phyloP scores from a whole-genome alignment of 441 rosid species.

The Adansonia gregorii region DNA sequence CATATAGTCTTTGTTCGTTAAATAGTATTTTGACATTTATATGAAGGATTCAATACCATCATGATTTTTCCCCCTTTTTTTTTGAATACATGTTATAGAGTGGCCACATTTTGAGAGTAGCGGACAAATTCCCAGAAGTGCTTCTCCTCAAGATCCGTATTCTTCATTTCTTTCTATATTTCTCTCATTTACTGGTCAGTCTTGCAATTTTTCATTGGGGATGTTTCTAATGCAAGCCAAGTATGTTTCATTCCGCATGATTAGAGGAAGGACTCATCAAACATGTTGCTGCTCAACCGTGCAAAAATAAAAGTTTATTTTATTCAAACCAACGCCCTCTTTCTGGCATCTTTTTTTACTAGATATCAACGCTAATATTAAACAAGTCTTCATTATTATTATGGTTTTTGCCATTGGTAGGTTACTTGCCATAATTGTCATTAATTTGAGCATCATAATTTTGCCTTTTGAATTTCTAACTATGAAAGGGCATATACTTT shows the following conservation, averaged over 20 bases:
- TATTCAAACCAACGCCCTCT: background rate
- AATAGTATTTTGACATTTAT: too few relatives aligned
- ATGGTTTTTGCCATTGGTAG: background rate
- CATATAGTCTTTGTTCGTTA: too few relatives aligned
- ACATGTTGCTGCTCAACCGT: background rate
- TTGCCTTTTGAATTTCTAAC: conserved; percentile 1
- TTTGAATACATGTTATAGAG: background rate
- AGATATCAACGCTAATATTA: background rate
- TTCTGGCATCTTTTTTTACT: background rate
- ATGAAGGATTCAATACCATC: background rate
- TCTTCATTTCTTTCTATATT: background rate
- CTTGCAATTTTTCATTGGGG: background rate
- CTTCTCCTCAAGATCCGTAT: background rate
- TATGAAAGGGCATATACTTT: background rate
- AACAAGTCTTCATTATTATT: background rate
- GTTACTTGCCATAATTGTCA: background rate
- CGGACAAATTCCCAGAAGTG: background rate
- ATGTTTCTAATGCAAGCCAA: conserved; percentile 10
- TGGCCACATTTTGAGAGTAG: background rate
- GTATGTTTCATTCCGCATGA: background rate
- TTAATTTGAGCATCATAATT: background rate
- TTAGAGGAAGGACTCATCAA: conserved; percentile 9
- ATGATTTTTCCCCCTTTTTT: background rate
- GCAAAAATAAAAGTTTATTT: background rate
- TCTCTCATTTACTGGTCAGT: background rate